phyloP scores from a whole-genome alignment of 805 yeast species.

The Cyberlindnera mycetangii region DNA sequence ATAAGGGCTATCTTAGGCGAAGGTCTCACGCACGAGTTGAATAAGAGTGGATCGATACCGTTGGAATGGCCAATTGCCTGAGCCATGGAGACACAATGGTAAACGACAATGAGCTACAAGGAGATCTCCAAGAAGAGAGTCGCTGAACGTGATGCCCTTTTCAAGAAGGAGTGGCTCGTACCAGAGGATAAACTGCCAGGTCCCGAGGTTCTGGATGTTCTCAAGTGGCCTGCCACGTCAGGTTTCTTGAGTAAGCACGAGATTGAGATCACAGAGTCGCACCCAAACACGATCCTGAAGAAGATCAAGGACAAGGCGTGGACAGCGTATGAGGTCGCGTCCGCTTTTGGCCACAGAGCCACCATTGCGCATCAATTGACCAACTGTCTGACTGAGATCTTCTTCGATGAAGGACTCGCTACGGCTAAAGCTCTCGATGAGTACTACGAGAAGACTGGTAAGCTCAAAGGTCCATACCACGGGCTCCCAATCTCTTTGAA shows the following conservation, averaged over 20 bases:
- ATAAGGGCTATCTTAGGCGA: too few species aligned
- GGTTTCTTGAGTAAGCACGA: conserved; percentile 35
- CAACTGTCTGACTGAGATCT: conserved; percentile 34
- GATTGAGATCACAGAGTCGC: conserved; percentile 30
- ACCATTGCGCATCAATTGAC: conserved; percentile 54
- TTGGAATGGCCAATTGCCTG: too few species aligned
- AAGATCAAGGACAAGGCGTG: conserved; percentile 34
- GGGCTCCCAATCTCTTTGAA: conserved; percentile 66
- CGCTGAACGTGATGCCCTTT: conserved; percentile 37
- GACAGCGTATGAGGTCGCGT: conserved; percentile 44
- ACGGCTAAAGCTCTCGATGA: conserved; percentile 55
- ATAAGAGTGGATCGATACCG: too few species aligned
- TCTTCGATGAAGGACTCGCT: conserved; percentile 54
- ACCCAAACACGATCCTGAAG: conserved; percentile 18
- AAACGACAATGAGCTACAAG: conserved; percentile 2
- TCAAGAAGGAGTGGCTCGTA: conserved; percentile 22
- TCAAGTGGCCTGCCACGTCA: conserved; percentile 32
- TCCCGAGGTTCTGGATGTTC: not conserved
- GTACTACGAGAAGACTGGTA: conserved; percentile 43
- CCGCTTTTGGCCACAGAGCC: conserved; percentile 58
- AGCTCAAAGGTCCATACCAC: conserved; percentile 60
- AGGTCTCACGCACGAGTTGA: too few species aligned
- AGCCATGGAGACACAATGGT: too few species aligned
- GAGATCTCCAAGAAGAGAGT: conserved; percentile 37
- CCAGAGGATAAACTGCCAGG: conserved; percentile 8